These are phyloP conservation scores for Aspergillus tamarii DNA, from an alignment of 2,329 filamentous ascomycete species.

Conservation along the genomic window DNA sequence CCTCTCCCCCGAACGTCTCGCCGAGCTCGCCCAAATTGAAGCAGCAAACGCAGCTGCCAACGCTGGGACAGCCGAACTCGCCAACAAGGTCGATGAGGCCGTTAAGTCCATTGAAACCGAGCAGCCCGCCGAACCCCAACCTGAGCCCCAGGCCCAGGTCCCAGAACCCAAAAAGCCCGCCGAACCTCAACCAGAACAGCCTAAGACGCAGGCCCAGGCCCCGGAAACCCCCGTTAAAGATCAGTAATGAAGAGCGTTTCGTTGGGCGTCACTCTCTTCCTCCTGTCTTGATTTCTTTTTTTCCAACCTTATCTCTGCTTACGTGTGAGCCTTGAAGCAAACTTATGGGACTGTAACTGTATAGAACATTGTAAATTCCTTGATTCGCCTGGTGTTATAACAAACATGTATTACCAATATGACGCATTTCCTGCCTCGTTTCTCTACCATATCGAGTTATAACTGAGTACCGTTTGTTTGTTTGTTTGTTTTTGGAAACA, in stretches of 20 bases:
- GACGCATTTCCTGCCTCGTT: slow-evolving; percentile 1
- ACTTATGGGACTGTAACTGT: slow-evolving; percentile 34
- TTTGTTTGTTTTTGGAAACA: neutral
- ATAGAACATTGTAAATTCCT: slow-evolving; percentile 36
- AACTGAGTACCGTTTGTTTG: neutral
- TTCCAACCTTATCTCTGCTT: slow-evolving; percentile 13
- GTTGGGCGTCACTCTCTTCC: slow-evolving; percentile 3
- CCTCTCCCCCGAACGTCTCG: neutral
- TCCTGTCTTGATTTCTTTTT: slow-evolving; percentile 8
- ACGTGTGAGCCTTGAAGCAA: slow-evolving; percentile 15
- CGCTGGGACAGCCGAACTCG: neutral
- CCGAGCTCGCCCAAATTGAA: neutral
- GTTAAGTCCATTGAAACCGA: neutral
- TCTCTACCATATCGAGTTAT: neutral
- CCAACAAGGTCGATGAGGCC: neutral
- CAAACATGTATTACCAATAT: slow-evolving; percentile 24
- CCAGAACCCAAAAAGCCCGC: neutral
- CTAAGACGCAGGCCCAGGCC: slow-evolving; percentile 1
- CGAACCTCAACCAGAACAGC: neutral
- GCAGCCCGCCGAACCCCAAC: neutral
- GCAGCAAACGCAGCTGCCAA: neutral
- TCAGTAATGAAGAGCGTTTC: slow-evolving; percentile 6
- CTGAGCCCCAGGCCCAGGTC: neutral
- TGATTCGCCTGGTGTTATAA: slow-evolving; percentile 21
- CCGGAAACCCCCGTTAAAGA: neutral